Conservation (phyloP, 2,329 filamentous ascomycete genomes). For the Cercospora zeina region DNA sequence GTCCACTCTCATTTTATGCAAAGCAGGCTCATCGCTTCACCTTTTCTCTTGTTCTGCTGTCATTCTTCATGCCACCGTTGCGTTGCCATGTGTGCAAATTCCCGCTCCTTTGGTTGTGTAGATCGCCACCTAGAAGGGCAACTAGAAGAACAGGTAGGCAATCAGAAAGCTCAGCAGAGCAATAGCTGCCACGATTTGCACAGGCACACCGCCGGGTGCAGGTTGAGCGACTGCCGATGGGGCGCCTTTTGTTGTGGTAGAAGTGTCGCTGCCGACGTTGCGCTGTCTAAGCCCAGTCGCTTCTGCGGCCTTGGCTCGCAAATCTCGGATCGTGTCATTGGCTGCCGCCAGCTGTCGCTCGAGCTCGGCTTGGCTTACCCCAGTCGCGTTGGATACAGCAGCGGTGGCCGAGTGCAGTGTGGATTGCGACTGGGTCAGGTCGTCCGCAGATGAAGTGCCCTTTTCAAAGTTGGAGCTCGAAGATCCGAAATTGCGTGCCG, state of each 20-base stretch:
- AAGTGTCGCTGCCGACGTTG: slow-evolving; percentile 52
- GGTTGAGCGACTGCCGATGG: slow-evolving; percentile 31
- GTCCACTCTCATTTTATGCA: not conserved
- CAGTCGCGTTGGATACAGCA: slow-evolving; percentile 53
- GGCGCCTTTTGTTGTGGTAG: slow-evolving; percentile 26
- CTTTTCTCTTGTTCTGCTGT: not conserved
- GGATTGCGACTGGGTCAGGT: slow-evolving; percentile 38
- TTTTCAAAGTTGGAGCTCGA: slow-evolving; percentile 36
- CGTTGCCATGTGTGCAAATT: slow-evolving; percentile 2
- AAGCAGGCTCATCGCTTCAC: not conserved
- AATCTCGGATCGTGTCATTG: slow-evolving; percentile 67
- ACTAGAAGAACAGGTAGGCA: slow-evolving; percentile 92
- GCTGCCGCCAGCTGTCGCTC: slow-evolving; percentile 73
- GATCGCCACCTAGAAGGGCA: slow-evolving; percentile 16
- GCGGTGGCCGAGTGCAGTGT: slow-evolving; percentile 43
- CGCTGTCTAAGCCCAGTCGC: slow-evolving; percentile 69
- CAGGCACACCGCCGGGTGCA: slow-evolving; percentile 69
- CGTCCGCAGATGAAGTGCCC: slow-evolving; percentile 38
- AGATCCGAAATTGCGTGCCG: slow-evolving; percentile 40
- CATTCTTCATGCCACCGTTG: not conserved
- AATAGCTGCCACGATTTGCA: slow-evolving; percentile 78
- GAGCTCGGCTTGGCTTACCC: slow-evolving; percentile 61
- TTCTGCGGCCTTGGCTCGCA: slow-evolving; percentile 65
- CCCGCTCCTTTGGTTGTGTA: not conserved
- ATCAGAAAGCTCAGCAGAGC: slow-evolving; percentile 90